These are phyloP conservation scores for Aspergillus flavus DNA, from an alignment of 2,329 filamentous ascomycete genomes.

Conservation along the genomic window DNA sequence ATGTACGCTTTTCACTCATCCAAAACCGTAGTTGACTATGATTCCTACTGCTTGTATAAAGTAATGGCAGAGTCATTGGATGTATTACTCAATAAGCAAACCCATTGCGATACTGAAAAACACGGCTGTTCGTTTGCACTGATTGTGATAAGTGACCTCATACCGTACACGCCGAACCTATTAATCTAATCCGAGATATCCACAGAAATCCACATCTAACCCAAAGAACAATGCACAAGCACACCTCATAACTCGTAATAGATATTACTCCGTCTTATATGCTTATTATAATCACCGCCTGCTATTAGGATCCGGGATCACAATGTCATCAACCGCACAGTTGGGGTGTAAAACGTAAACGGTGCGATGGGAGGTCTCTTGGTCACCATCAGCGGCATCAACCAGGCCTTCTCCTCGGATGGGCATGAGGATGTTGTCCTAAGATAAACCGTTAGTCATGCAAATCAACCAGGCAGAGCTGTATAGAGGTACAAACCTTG, in stretches of 20 bases:
- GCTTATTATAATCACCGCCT: constrained; percentile 18
- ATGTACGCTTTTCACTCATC: too few relatives aligned
- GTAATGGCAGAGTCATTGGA: too few relatives aligned
- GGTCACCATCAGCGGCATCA: constrained; percentile 66
- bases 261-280: constrained; percentile 23
- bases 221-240: constrained; percentile 1
- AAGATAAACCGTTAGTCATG: background rate
- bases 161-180: constrained; percentile 2
- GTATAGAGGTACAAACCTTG: constrained; percentile 64
- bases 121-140: background rate
- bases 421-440: constrained; percentile 64
- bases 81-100: too few relatives aligned
- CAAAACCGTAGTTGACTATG: too few relatives aligned
- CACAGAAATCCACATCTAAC: constrained; percentile 3
- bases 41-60: too few relatives aligned
- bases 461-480: background rate
- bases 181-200: constrained; percentile 8
- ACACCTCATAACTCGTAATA: constrained; percentile 7
- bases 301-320: constrained; percentile 12
- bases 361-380: constrained; percentile 49
- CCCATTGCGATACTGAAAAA: too few relatives aligned
- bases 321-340: constrained; percentile 71
- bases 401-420: constrained; percentile 84
- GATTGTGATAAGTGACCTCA: background rate
- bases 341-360: constrained; percentile 95